Percentiles rank a stretch among this genome's conserved stretches.
phyloP scores from a whole-genome alignment of 2,329 filamentous ascomycete genomes.

The Ophiostoma fasciatum region DNA sequence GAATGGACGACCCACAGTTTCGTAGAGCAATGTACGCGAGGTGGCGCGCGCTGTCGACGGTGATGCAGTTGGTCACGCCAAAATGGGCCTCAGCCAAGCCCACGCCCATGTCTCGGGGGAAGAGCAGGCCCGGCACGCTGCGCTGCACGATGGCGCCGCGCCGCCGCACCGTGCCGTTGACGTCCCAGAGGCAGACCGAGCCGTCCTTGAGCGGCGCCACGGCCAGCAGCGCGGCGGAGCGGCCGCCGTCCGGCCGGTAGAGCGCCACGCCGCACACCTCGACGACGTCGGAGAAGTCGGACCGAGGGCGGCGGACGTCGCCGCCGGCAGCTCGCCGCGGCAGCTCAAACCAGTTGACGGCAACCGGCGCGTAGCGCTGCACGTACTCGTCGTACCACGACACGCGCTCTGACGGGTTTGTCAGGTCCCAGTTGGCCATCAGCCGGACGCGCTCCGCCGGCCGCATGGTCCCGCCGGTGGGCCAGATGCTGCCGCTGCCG shows the following conservation, averaged over 20 bases:
- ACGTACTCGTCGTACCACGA: slow-evolving; percentile 87
- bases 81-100: no score
- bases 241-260: slow-evolving; percentile 36
- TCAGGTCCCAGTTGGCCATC: slow-evolving; percentile 70
- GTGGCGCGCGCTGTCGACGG: slow-evolving; percentile 52
- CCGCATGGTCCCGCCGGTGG: no score
- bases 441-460: slow-evolving; percentile 38
- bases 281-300: slow-evolving; percentile 25
- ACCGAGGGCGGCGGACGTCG: slow-evolving; percentile 21
- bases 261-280: slow-evolving; percentile 64
- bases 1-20: slow-evolving; percentile 29
- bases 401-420: slow-evolving; percentile 50
- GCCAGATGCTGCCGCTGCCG: no score
- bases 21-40: slow-evolving; percentile 70
- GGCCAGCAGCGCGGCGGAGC: slow-evolving; percentile 32
- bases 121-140: slow-evolving; percentile 53
- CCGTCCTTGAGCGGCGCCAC: slow-evolving; percentile 75
- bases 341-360: slow-evolving; percentile 61
- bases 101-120: slow-evolving; percentile 28
- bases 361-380: slow-evolving; percentile 61
- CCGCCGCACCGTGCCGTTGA: slow-evolving; percentile 37
- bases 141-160: slow-evolving; percentile 50
- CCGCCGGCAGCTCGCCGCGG: slow-evolving; percentile 34
- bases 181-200: slow-evolving; percentile 76
- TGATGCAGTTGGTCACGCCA: slow-evolving; percentile 67